Percentiles rank a stretch among this genome's conserved stretches.
phyloP scores from a whole-genome alignment of 208 protist genomes.

The Acanthamoeba sp. region DNA sequence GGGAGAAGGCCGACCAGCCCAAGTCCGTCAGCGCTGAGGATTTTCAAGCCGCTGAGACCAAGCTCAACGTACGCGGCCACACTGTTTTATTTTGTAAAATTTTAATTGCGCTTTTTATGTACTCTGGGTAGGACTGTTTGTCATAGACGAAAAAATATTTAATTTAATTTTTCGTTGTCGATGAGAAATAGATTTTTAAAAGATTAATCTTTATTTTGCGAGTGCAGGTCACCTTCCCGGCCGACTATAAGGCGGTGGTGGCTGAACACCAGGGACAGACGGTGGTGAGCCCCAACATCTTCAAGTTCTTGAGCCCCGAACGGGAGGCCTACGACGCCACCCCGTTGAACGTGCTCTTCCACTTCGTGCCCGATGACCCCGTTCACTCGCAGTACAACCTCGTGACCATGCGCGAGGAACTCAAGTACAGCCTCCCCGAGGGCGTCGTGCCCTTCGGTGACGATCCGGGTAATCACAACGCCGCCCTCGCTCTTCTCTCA shows the following conservation, averaged over 20 bases:
- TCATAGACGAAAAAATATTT: no score
- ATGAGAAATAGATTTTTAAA: not conserved
- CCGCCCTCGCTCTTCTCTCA: not conserved
- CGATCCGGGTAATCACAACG: not conserved
- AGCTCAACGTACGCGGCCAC: not conserved
- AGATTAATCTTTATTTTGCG: not conserved
- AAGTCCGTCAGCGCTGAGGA: not conserved
- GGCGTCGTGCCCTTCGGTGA: not conserved
- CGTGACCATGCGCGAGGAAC: not conserved
- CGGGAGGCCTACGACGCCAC: not conserved
- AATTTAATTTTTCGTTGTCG: no score
- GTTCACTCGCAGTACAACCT: not conserved
- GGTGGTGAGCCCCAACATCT: not conserved
- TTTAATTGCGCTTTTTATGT: no score
- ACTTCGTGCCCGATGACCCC: not conserved
- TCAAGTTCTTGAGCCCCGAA: not conserved
- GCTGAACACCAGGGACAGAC: not conserved
- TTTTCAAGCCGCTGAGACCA: not conserved
- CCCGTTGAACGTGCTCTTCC: not conserved
- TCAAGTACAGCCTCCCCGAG: not conserved
- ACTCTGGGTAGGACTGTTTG: no score
- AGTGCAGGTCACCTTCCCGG: not conserved
- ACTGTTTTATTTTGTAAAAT: not conserved
- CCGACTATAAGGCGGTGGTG: slow-evolving; percentile 1
- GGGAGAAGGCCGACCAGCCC: not conserved